phyloP scores from a whole-genome alignment of 2,329 filamentous ascomycete species.

The Chaetomiaceae sp. region DNA sequence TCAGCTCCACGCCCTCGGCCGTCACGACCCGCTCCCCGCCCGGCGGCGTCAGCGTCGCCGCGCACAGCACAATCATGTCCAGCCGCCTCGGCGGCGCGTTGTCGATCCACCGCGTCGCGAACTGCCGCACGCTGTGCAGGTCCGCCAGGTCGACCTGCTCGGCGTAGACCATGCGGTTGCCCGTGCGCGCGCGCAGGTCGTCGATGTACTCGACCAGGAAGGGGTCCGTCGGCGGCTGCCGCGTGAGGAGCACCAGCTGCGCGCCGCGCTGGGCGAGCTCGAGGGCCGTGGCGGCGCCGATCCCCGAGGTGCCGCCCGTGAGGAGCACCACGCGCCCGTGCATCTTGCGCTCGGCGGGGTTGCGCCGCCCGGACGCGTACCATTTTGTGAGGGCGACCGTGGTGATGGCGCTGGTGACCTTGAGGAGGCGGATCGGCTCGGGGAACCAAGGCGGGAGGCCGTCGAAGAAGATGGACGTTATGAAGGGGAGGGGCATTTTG shows the following conservation, averaged over 20 bases:
- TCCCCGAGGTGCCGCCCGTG: conserved; percentile 89
- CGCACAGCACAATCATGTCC: conserved; percentile 88
- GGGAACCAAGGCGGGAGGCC: conserved; percentile 49
- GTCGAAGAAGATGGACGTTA: conserved; percentile 43
- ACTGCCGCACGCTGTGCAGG: conserved; percentile 84
- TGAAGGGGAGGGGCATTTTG: conserved; percentile 51
- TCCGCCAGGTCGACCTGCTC: conserved; percentile 89
- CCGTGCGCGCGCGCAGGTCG: conserved; percentile 70
- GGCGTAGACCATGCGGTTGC: conserved; percentile 87
- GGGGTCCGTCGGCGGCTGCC: conserved; percentile 72
- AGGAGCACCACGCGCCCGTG: conserved; percentile 92
- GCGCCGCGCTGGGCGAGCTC: conserved; percentile 77
- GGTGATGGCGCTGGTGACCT: conserved; percentile 35
- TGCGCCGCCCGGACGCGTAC: conserved; percentile 72
- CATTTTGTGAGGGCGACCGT: conserved; percentile 55
- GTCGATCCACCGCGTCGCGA: conserved; percentile 97
- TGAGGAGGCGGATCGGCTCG: conserved; percentile 40
- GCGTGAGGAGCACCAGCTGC: conserved; percentile 86
- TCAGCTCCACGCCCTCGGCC: conserved; percentile 76
- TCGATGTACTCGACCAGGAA: conserved; percentile 92
- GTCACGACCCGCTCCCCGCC: conserved; percentile 60
- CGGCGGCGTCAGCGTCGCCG: conserved; percentile 68
- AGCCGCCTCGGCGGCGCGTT: conserved; percentile 84
- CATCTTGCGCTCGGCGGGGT: conserved; percentile 74
- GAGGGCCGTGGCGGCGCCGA: conserved; percentile 72